phyloP scores from a whole-genome alignment of 306 rosid species.

The Senna siamea region DNA sequence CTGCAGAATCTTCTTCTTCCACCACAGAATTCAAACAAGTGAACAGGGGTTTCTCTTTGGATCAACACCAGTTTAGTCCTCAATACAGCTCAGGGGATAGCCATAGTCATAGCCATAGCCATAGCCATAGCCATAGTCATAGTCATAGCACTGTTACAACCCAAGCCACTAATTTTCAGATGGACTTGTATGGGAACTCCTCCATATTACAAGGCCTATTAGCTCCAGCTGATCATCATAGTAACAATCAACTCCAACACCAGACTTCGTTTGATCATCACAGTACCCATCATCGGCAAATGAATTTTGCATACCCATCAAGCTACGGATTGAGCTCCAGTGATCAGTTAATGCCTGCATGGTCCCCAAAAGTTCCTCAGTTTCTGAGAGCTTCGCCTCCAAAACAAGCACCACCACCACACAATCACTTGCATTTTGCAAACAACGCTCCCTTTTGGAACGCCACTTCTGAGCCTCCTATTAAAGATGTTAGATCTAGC shows the following conservation, averaged over 20 bases:
- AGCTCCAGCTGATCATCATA: slow-evolving; percentile 41
- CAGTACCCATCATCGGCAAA: slow-evolving; percentile 22
- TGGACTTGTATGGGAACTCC: slow-evolving; percentile 69
- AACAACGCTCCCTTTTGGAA: slow-evolving; percentile 90
- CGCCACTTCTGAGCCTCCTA: slow-evolving; percentile 62
- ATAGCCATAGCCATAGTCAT: no score
- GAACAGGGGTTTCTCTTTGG: slow-evolving; percentile 71
- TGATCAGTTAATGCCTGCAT: slow-evolving; percentile 48
- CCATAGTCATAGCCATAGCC: not conserved
- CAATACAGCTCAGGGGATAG: slow-evolving; percentile 73
- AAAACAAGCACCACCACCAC: slow-evolving; percentile 62
- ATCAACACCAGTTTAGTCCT: slow-evolving; percentile 75
- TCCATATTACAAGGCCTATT: slow-evolving; percentile 76
- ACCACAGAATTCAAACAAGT: slow-evolving; percentile 51
- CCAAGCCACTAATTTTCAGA: slow-evolving; percentile 56
- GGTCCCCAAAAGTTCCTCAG: slow-evolving; percentile 68
- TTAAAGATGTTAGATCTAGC: slow-evolving; percentile 64
- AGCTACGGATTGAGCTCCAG: slow-evolving; percentile 61
- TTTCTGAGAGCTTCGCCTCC: slow-evolving; percentile 82
- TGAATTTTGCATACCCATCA: slow-evolving; percentile 49
- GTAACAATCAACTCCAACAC: slow-evolving; percentile 48
- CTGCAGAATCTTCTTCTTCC: slow-evolving; percentile 49
- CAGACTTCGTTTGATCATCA: slow-evolving; percentile 30
- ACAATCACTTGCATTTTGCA: slow-evolving; percentile 74
- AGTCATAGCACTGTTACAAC: slow-evolving; percentile 44